Evolutionary conservation across 495 filamentous ascomycete species (phyloP), one percentile per base, ranked within the genome.

Genomic region (Astrothelium subdiscretum): DNA sequence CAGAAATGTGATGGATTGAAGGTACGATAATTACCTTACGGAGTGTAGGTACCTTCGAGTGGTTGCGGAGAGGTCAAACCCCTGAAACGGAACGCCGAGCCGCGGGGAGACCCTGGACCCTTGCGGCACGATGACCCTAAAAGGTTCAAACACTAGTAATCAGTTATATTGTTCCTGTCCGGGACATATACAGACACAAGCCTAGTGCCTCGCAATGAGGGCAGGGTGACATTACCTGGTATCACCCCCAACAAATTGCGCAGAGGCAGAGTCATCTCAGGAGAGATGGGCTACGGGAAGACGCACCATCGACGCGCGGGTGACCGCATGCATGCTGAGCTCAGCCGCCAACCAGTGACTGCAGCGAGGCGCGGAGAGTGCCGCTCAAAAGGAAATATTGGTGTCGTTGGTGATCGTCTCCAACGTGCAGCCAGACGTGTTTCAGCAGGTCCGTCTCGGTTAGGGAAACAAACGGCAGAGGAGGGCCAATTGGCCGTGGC

Each of bases 251-350:
- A n/a, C n/a, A n/a, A n/a, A n/a, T n/a, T n/a, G n/a, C n/a, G n/a
- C 12, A 26, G 24, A 29, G 6, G 20, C 8, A 29, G 48, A 29
- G 22, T 54, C 48, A 54, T 54, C 48, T 26, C 12, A 20, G 5
- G 43, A 5, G 43, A 15, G n/a, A 48, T 48, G 43, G 43, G 43
- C 43, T 54, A 24, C 48, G 48, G 48, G 48, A 54, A 6, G 48
- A 26, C 15, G 48, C 48, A 54, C 48, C 24, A 54, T 54, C 48
- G 20, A 20, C 48, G 48, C 48, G 48, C 48, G 48, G 48, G 48
- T 54, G 48, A 54, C 48, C 15, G 48, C 48, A 54, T 54, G 48
- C 48, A 54, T 54, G 48, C 48, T 54, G 48, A 54, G 48, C 48
- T 54, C 48, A 54, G 48, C 48, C 48, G 48, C 48, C 20, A 54